Evolutionary conservation across 345 rosid genomes (phyloP).

Genomic region (Firmiana major): DNA sequence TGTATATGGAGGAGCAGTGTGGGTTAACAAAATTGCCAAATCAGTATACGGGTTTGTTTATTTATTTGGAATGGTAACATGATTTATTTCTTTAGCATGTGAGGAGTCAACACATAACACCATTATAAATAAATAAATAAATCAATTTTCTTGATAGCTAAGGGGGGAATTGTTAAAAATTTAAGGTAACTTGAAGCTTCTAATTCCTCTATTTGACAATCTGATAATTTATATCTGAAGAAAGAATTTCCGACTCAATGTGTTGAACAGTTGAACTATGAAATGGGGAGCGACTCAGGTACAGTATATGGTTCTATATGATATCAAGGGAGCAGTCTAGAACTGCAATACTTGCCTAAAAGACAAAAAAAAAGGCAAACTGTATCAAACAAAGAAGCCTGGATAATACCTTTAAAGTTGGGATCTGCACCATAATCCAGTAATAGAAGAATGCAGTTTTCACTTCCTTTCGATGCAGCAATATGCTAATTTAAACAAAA

Average conservation of each 20-base stretch:
- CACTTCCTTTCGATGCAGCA: constrained; percentile 73
- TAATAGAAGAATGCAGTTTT: constrained; percentile 67
- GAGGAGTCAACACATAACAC: too few relatives aligned
- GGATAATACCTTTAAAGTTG: constrained; percentile 57
- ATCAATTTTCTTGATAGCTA: neutral
- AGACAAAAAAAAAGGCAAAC: neutral
- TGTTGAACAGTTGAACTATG: neutral
- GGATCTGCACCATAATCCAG: constrained; percentile 67
- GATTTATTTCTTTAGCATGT: too few relatives aligned
- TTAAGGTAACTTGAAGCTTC: neutral
- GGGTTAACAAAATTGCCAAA: too few relatives aligned
- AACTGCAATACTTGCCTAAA: neutral
- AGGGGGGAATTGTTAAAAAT: neutral
- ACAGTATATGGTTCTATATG: neutral
- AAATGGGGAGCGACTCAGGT: neutral
- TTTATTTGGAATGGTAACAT: too few relatives aligned
- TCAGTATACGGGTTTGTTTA: too few relatives aligned
- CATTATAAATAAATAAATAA: too few relatives aligned
- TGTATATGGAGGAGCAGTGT: too few relatives aligned
- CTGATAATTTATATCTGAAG: neutral
- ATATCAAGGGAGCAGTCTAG: neutral
- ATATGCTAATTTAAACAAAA: constrained; percentile 51
- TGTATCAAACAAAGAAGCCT: neutral
- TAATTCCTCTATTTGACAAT: neutral
- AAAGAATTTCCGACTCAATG: neutral